phyloP scores from a whole-genome alignment of 2,329 filamentous ascomycete species.

The Corynespora cassiicola region DNA sequence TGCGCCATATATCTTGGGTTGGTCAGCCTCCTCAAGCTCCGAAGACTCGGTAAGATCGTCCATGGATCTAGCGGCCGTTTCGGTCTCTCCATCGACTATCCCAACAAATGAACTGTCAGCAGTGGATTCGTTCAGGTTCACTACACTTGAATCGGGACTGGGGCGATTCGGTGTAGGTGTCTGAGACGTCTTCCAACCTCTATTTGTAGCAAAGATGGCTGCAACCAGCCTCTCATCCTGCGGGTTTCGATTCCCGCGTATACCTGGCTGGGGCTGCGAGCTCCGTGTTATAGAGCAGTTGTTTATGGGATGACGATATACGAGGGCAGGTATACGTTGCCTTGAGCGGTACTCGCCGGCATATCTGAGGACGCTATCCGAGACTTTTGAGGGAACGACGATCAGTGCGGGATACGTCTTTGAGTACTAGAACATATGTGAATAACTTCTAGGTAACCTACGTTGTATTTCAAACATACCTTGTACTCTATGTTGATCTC shows the following conservation, averaged over 20 bases:
- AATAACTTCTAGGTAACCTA: slow-evolving; percentile 9
- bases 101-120: slow-evolving; percentile 43
- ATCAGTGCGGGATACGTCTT: slow-evolving; percentile 89
- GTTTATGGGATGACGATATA: slow-evolving; percentile 95
- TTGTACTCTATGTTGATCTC: slow-evolving; percentile 87
- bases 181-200: slow-evolving; percentile 40
- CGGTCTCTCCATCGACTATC: slow-evolving; percentile 30
- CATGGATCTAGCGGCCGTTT: slow-evolving; percentile 19
- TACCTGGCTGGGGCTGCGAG: slow-evolving; percentile 87
- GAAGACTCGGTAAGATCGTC: slow-evolving; percentile 38
- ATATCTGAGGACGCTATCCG: slow-evolving; percentile 96
- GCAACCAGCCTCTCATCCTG: slow-evolving; percentile 94
- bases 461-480: slow-evolving; percentile 48
- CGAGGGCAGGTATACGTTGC: slow-evolving; percentile 84
- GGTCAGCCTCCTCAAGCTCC: slow-evolving; percentile 45
- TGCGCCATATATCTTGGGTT: slow-evolving; percentile 75
- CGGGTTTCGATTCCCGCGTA: slow-evolving; percentile 86
- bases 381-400: slow-evolving; percentile 85
- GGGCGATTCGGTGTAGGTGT: slow-evolving; percentile 26
- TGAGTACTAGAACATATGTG: slow-evolving; percentile 66
- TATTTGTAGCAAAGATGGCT: slow-evolving; percentile 81
- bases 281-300: slow-evolving; percentile 96
- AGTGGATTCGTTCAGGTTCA: slow-evolving; percentile 38
- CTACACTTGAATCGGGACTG: slow-evolving; percentile 41
- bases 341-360: slow-evolving; percentile 88